Evolutionary conservation across 345 rosid genomes (phyloP), one percentile per base, ranked within the genome.

Genomic region (Nasturtium officinale): DNA sequence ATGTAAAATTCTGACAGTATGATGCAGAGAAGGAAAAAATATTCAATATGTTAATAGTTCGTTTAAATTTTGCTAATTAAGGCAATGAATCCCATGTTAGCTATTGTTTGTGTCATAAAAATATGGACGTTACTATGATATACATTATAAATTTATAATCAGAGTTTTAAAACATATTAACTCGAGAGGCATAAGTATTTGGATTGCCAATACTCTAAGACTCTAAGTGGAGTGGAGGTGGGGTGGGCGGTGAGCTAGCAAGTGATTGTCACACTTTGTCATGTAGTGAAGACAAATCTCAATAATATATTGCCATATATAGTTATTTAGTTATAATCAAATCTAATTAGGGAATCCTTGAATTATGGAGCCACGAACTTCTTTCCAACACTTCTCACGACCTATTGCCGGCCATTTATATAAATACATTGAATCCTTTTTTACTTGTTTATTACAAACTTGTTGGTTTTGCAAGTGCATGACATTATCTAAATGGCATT

Each of bases 311-410:
- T 35, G 64, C 55, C 12, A 12, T 77, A 17, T 57, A 70, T 42
- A 28, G 33, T 61, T 62, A 43, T 61, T 67, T 43, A 53, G 54
- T 43, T 67, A 55, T 55, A 61, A 10, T 23, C 2, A 23, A 67
- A 52, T 60, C 7, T 61, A 54, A 75, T 54, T 63, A 62, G 40
- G 66, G 75, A 70, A 77, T 67, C 76, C 80, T 70, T 42, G 30
- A 71, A 40, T 51, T 40, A 71, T 77, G 80, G 77, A 58, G 8
- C 43, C 67, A 40, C 40, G 70, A 56, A 71, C 53, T 65, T 72
- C 80, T 71, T 77, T 64, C 67, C 80, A 77, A 65, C 80, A 71
- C 71, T 70, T 6, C 55, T 56, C 80, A 77, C 80, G 80, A 77
- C 72, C 59, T 2, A 28, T 70, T 64, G 75, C 75, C 75, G 79